Base-by-base conservation (phyloP, 2,329 filamentous ascomycete species). In the Microdochium bolleyi region DNA sequence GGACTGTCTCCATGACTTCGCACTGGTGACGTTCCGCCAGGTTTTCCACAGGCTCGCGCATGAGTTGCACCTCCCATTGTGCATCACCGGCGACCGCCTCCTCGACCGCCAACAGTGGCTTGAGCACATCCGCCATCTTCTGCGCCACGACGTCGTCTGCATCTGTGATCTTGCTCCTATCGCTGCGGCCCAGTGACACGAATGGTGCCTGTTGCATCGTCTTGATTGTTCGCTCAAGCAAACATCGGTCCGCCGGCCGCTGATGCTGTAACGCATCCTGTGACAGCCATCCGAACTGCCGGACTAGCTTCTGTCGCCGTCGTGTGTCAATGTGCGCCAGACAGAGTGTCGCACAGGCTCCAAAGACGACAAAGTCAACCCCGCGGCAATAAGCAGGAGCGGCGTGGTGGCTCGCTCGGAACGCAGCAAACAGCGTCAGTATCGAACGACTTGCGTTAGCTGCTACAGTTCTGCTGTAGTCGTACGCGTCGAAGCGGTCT, bases 361-460 rank as follows among this genome's bases (percentile, higher is more conserved):
- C 63, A 46, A 70, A 69, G 3, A 69, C 65, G 34, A 74, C 61
- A 27, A 74, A 72, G 53, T 76, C 72, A 19, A 70, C 59, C 3
- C 70, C 70, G 3, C 70, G 71, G 53, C 71, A 75, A 56, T 69
- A 73, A 2, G 63, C 61, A 9, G 63, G 57, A 3, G 53, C 57
- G 1, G 62, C 24, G 3, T 8, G 52, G 32, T 64, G 57, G 24
- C 60, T 64, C 46, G 51, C 59, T 27, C 69, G 68, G 48, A 74
- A 72, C 8, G 61, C 53, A 14, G 73, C 56, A 53, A 71, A 77
- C 2, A 66, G 66, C 1, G 62, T 55, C 2, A 78, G 56, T 19
- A 75, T 61, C 49, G 73, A 71, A 2, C 75, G 73, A 49, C 71
- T 72, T 27, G 72, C 71, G 22, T 63, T 70, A 1, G 73, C 59